These are phyloP conservation scores for Thalassiosira mediterranea DNA, from an alignment of 352 stramenopile genomes.

Conservation along the genomic window DNA sequence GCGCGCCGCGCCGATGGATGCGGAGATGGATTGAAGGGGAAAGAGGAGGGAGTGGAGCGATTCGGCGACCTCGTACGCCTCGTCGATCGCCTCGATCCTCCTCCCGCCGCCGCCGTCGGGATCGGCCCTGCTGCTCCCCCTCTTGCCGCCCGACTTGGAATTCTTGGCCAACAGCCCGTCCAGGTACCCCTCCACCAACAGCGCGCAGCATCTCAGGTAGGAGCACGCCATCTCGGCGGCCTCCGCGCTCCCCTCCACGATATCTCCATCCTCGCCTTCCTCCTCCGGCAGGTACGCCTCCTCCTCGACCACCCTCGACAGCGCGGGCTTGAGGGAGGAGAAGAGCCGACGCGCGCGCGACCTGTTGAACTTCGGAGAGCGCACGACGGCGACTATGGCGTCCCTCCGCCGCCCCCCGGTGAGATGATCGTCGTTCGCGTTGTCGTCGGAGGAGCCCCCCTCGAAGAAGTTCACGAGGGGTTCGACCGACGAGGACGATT, in stretches of 20 bases:
- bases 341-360: conserved; percentile 60
- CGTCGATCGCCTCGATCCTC: conserved; percentile 50
- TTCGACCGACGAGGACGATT: conserved; percentile 3
- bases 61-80: conserved; percentile 59
- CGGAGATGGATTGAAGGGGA: conserved; percentile 29
- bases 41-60: conserved; percentile 66
- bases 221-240: conserved; percentile 37
- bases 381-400: conserved; percentile 13
- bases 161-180: conserved; percentile 28
- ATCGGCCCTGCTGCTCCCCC: conserved; percentile 17
- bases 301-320: conserved; percentile 44
- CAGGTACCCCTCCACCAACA: conserved; percentile 53
- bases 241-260: conserved; percentile 19
- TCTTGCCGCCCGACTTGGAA: conserved; percentile 3
- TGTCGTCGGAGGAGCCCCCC: background rate
- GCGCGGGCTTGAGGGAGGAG: conserved; percentile 33
- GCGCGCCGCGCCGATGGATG: conserved; percentile 24
- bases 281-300: conserved; percentile 54
- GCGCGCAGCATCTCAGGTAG: conserved; percentile 57
- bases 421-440: background rate
- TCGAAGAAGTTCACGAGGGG: conserved; percentile 39
- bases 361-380: conserved; percentile 38
- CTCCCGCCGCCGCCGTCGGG: background rate
- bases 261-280: conserved; percentile 17
- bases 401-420: conserved; percentile 7